phyloP scores from a whole-genome alignment of 345 rosid genomes.

The Geranium brycei region DNA sequence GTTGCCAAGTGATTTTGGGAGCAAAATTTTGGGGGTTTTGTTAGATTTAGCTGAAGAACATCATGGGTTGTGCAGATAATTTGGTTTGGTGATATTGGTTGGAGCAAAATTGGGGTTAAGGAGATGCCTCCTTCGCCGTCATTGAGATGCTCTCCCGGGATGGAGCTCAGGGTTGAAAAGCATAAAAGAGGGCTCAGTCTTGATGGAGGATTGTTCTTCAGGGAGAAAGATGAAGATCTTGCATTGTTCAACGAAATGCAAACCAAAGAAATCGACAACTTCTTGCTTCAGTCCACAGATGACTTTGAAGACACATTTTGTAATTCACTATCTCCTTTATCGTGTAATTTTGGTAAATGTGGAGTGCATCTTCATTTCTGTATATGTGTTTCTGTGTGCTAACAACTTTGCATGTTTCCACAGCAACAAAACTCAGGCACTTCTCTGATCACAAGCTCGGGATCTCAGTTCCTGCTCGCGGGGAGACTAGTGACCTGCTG shows the following conservation, averaged over 20 bases:
- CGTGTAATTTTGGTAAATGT: slow-evolving; percentile 3
- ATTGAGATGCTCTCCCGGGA: slow-evolving; percentile 60
- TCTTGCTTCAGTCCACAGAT: slow-evolving; percentile 70
- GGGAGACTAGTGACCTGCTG: slow-evolving; percentile 78
- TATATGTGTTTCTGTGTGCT: neutral
- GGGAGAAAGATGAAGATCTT: slow-evolving; percentile 79
- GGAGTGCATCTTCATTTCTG: neutral
- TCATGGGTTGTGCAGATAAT: slow-evolving; percentile 4
- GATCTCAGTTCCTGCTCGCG: slow-evolving; percentile 62
- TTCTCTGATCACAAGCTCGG: slow-evolving; percentile 67
- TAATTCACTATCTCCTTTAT: slow-evolving; percentile 28
- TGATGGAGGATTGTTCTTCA: slow-evolving; percentile 48
- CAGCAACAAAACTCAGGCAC: slow-evolving; percentile 75
- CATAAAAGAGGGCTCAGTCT: slow-evolving; percentile 69
- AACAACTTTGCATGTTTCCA: neutral
- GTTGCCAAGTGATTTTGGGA: neutral
- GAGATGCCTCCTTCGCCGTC: slow-evolving; percentile 92
- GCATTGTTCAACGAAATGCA: slow-evolving; percentile 84
- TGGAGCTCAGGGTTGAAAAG: slow-evolving; percentile 43
- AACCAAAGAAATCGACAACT: slow-evolving; percentile 63
- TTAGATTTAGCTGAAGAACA: slow-evolving; percentile 9
- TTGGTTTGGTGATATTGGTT: slow-evolving; percentile 10
- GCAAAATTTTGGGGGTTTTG: neutral
- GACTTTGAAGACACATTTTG: slow-evolving; percentile 78
- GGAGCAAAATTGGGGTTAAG: slow-evolving; percentile 5